Conservation (phyloP, 768 basidiomycete species). For the Lactarius indigo region DNA sequence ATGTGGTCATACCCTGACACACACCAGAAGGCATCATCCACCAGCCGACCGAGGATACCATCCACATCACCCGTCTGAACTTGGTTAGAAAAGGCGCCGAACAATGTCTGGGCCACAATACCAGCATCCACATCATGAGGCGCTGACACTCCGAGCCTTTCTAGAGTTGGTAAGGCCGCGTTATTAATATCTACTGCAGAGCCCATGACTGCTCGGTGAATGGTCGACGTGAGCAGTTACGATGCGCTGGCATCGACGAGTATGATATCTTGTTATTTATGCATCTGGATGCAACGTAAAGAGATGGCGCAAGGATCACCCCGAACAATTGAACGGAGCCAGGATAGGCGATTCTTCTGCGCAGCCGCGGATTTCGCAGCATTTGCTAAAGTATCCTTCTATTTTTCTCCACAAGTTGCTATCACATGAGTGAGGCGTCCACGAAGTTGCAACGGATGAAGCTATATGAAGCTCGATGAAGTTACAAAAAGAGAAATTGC, state of each 20-base stretch:
- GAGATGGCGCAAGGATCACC: not conserved
- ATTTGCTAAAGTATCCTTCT: no score
- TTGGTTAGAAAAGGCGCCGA: conserved; percentile 24
- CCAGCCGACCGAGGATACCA: conserved; percentile 22
- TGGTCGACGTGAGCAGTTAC: not conserved
- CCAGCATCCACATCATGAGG: conserved; percentile 19
- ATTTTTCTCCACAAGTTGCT: no score
- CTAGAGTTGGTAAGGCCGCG: conserved; percentile 27
- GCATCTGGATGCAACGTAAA: not conserved
- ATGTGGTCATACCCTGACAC: conserved; percentile 49
- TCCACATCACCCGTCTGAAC: conserved; percentile 16
- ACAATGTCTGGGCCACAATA: conserved; percentile 26
- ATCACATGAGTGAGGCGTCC: no score
- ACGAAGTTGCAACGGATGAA: no score
- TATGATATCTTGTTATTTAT: conserved; percentile 5
- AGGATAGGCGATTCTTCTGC: no score
- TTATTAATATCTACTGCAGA: conserved; percentile 8
- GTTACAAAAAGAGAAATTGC: no score
- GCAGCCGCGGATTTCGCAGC: no score
- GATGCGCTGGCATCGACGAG: not conserved
- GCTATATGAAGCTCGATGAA: no score
- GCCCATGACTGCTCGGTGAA: conserved; percentile 5
- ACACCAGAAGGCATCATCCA: conserved; percentile 45
- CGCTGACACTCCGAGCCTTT: conserved; percentile 20
- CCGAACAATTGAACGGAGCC: no score